Conservation (phyloP, 2,329 filamentous ascomycete genomes). For the Fusarium dimerum region DNA sequence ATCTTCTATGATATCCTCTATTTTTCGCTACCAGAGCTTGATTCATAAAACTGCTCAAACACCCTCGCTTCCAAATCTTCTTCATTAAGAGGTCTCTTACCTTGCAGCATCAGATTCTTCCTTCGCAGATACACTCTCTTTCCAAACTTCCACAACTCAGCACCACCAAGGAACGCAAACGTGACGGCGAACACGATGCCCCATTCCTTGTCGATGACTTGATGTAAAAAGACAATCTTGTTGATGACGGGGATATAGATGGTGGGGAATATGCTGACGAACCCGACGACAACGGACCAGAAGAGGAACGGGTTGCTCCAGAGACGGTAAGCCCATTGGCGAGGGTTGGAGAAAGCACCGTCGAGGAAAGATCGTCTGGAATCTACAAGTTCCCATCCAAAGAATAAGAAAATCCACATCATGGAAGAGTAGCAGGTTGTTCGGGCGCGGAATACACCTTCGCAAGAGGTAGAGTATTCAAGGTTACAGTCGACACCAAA, state of each 20-base stretch:
- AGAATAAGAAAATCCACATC: conserved; percentile 68
- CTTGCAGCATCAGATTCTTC: not conserved
- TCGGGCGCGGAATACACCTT: conserved; percentile 63
- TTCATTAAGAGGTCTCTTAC: not conserved
- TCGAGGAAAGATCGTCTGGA: conserved; percentile 67
- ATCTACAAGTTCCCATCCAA: conserved; percentile 70
- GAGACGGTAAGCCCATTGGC: conserved; percentile 55
- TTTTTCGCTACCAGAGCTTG: not conserved
- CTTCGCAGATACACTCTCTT: conserved; percentile 59
- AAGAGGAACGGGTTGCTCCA: conserved; percentile 58
- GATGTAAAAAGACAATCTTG: conserved; percentile 65
- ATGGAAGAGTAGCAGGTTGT: conserved; percentile 67
- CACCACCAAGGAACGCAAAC: conserved; percentile 62
- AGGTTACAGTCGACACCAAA: conserved; percentile 62
- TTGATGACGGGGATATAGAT: conserved; percentile 71
- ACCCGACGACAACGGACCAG: conserved; percentile 52
- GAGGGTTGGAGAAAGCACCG: conserved; percentile 47
- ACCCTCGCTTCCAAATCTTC: not conserved
- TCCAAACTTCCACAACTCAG: conserved; percentile 67
- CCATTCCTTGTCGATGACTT: conserved; percentile 69
- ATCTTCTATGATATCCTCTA: not conserved
- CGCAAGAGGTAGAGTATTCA: conserved; percentile 50
- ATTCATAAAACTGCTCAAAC: not conserved
- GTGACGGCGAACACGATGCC: conserved; percentile 63
- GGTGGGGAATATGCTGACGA: conserved; percentile 58